phyloP scores from a whole-genome alignment of 2,329 filamentous ascomycete species.

The Falciphora oryzae region DNA sequence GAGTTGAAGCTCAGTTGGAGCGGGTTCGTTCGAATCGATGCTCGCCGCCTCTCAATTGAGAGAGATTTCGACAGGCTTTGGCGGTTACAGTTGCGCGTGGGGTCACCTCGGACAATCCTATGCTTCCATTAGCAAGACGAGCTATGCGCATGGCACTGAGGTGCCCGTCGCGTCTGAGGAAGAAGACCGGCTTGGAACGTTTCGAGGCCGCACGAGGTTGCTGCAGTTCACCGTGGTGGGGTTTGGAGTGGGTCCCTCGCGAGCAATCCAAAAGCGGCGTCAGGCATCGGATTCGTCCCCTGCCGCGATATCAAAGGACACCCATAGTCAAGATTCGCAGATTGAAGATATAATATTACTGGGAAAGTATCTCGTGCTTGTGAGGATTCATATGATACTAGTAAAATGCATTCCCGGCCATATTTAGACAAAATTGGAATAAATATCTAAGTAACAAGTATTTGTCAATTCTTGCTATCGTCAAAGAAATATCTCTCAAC shows the following conservation, averaged over 20 bases:
- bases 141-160: not conserved
- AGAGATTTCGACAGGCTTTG: not conserved
- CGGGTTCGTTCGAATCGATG: not conserved
- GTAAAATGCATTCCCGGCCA: too few relatives aligned
- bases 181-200: not conserved
- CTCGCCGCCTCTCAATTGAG: not conserved
- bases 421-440: too few relatives aligned
- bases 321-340: too few relatives aligned
- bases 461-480: too few relatives aligned
- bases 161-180: not conserved
- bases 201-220: not conserved
- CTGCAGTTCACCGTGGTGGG: not conserved
- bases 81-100: not conserved
- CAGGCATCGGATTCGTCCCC: not conserved
- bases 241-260: not conserved
- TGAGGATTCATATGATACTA: too few relatives aligned
- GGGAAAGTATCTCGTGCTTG: not conserved
- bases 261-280: not conserved
- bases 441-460: too few relatives aligned
- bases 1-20: not conserved
- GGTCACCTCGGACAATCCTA: not conserved
- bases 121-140: not conserved
- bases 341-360: not conserved
- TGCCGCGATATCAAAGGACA: not conserved
- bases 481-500: too few relatives aligned